Base-by-base conservation (phyloP, 2,329 filamentous ascomycete species). In the Penicillium sp. region DNA sequence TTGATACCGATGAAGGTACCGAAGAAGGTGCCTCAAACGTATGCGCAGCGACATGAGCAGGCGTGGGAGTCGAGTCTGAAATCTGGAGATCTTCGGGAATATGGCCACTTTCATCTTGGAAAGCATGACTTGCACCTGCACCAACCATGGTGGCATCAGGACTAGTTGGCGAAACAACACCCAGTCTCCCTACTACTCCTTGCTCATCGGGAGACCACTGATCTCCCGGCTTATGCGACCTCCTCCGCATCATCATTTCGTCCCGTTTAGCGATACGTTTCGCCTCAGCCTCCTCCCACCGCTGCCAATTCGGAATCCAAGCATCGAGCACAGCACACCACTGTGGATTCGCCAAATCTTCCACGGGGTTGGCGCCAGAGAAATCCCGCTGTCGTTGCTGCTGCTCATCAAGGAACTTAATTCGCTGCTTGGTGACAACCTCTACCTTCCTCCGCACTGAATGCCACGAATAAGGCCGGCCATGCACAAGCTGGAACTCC, bases 361-460 rank as follows among this genome's bases (percentile, higher is more conserved):
- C 65, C 1, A 45, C 48, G 6, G 50, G 34, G 19, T 44, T 56
- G 18, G 47, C 14, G 3, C 50, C 52, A 1, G 53, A 53, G 7
- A 48, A 16, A 23, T 48, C 56, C 9, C 43, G n/a, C 47, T 55
- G 52, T 46, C 64, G 36, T 21, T 56, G 37, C 51, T 56, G 47
- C 58, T 71, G 65, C 2, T 74, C 73, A 8, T 71, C 67, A 0
- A 75, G 64, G 43, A 71, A 73, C 55, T 75, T 72, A 52, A 75
- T 71, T 9, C 74, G 68, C 56, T 75, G 73, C 43, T 74, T 75
- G 18, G 74, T 75, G 6, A 74, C 71, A 21, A 71, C 44, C 55
- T 76, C 73, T 16, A 76, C 74, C 54, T 75, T 76, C 24, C 74
- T 67, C 14, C 74, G 73, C 23, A 76, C 74, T 16, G 73, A 75